Base-by-base conservation (phyloP, 371 early-diverging fungal genomes). In the Coemansia sp. region DNA sequence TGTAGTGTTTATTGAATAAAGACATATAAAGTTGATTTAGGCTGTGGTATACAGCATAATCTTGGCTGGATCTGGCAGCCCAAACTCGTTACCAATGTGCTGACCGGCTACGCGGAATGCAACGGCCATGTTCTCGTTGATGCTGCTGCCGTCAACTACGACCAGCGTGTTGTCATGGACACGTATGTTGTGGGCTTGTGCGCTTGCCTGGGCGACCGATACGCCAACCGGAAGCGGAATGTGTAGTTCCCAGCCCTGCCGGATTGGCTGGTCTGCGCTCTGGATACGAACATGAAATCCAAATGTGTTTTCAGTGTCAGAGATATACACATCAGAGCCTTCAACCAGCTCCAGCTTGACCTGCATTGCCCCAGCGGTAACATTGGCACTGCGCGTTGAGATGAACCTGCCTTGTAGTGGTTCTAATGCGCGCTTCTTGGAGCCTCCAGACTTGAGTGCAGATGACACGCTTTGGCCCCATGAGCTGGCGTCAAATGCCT, bases 381-480 rank as follows among this genome's bases (percentile, higher is more conserved):
- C 26, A 26, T 53, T 53, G 18, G 53, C 53, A 26, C 24, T 1
- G 22, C 53, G 53, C 3, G 53, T 53, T 14, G 53, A 21, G 21
- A 53, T 26, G 14, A 26, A 13, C 11, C 5, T 29, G 14, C 29
- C 26, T 27, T 14, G 22, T 2, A 6, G 1, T 11, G 29, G 26
- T 3, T 54, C 54, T 2, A 47, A 14, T 24, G 26, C n/a, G 60
- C 60, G 60, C 65, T 64, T 64, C 13, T 21, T 18, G 3, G 37
- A n/a, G 21, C 26, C 37, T 21, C 57, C 61, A 0, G 61, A 54
- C 66, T 72, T 72, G 50, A 72, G 65, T 11, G 61, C 61, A 6
- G 69, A 50, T 7, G 73, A 72, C 24, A 72, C 66, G 45, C 51
- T 52, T 18, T 59, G 34, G 11, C 73, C 73, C 73, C 73, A 72